A percentile compares a stretch with the other conserved stretches of the same genome.
Conservation (phyloP, 108 stramenopile genomes). For the Bacterosira constricta region DNA sequence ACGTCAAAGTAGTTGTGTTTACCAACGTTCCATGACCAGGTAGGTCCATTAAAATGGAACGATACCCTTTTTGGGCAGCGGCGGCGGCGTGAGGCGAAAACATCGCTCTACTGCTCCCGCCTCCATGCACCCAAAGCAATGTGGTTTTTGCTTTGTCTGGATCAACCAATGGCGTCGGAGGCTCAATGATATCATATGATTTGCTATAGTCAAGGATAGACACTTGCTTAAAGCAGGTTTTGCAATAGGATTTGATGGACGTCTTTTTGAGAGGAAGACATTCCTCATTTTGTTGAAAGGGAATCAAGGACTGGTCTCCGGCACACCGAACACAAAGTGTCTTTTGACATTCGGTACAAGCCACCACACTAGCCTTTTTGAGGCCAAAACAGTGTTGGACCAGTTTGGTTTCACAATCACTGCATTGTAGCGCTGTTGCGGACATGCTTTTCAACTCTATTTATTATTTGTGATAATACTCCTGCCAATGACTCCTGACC, state of each 20-base stretch:
- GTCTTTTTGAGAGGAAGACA: constrained; percentile 7
- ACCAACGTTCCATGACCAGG: constrained; percentile 61
- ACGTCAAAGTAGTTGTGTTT: constrained; percentile 43
- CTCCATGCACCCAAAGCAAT: constrained; percentile 52
- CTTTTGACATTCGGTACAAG: constrained; percentile 4
- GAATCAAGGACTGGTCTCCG: constrained; percentile 24
- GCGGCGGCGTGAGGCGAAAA: constrained; percentile 36
- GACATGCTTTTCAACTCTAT: no score
- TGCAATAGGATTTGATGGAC: constrained; percentile 47
- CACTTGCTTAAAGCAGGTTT: constrained; percentile 42
- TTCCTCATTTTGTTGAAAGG: constrained; percentile 11
- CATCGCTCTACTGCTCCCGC: constrained; percentile 44
- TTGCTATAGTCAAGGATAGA: constrained; percentile 53
- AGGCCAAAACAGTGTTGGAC: constrained; percentile 4
- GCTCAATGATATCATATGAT: constrained; percentile 44
- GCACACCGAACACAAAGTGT: constrained; percentile 16
- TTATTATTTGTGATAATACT: no score
- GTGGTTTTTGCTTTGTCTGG: constrained; percentile 21
- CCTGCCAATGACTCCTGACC: no score
- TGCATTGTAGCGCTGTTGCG: constrained; percentile 4
- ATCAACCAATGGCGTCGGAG: constrained; percentile 1
- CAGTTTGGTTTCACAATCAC: constrained; percentile 24
- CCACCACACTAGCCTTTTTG: background rate
- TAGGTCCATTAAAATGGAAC: constrained; percentile 41
- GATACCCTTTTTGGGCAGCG: constrained; percentile 12